phyloP scores from a whole-genome alignment of 768 basidiomycete species.

The Tylopilus sp. region DNA sequence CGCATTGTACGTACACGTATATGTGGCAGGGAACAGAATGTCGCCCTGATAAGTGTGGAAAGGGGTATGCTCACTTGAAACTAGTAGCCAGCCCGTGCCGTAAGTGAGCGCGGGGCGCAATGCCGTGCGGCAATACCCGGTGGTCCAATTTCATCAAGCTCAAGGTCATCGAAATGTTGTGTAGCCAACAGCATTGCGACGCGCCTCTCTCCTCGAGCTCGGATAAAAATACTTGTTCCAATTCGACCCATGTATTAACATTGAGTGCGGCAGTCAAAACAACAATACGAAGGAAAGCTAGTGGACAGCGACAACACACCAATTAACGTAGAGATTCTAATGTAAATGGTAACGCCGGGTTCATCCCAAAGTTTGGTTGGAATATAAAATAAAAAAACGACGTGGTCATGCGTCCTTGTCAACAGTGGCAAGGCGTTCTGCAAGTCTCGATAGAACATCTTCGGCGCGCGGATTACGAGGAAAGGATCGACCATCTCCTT shows the following conservation, averaged over 20 bases:
- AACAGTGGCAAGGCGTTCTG: slow-evolving; percentile 53
- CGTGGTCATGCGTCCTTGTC: slow-evolving; percentile 45
- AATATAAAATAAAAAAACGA: no score
- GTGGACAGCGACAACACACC: slow-evolving; percentile 7
- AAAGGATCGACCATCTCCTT: slow-evolving; percentile 66
- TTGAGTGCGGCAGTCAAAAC: not conserved
- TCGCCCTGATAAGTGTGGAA: no score
- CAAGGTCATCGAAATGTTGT: not conserved
- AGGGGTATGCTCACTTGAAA: no score
- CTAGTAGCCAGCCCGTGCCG: no score
- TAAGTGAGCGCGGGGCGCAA: no score
- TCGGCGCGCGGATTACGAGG: slow-evolving; percentile 68
- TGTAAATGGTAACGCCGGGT: not conserved
- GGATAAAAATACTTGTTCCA: not conserved
- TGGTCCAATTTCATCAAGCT: no score
- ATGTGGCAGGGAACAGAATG: no score
- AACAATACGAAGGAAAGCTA: slow-evolving; percentile 8
- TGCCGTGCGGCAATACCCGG: no score
- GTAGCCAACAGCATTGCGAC: no score
- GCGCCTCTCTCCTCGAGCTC: not conserved
- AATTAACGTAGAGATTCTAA: not conserved
- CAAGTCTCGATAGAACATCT: slow-evolving; percentile 62
- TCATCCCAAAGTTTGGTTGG: not conserved
- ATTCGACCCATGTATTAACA: not conserved
- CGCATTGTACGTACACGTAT: no score